Evolutionary conservation across 768 basidiomycete species (phyloP).

Genomic region (Hortiboletus campestris): DNA sequence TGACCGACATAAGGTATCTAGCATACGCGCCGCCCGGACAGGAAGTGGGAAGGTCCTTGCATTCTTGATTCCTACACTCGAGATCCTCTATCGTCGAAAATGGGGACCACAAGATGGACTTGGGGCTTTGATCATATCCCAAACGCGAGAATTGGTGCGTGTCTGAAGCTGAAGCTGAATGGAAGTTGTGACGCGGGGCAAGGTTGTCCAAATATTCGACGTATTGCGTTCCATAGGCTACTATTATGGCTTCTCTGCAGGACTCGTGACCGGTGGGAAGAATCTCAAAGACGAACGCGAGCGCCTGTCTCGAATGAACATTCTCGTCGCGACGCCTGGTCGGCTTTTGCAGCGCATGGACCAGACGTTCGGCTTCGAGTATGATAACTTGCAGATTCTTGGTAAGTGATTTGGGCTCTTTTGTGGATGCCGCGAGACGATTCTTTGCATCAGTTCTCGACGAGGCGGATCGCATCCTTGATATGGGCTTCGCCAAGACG

Average conservation of each 20-base stretch:
- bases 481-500: constrained; percentile 92
- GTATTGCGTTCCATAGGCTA: constrained; percentile 92
- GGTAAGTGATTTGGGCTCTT: constrained; percentile 46
- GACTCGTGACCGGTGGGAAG: constrained; percentile 95
- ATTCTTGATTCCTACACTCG: constrained; percentile 66
- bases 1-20: constrained; percentile 75
- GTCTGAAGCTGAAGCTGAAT: not conserved
- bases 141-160: constrained; percentile 87
- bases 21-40: constrained; percentile 65
- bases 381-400: constrained; percentile 85
- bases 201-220: constrained; percentile 99
- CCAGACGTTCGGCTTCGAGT: constrained; percentile 93
- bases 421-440: not conserved
- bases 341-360: constrained; percentile 97
- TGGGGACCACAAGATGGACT: constrained; percentile 75
- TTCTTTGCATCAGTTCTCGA: constrained; percentile 66
- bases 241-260: constrained; percentile 90
- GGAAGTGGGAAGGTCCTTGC: constrained; percentile 77
- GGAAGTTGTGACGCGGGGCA: constrained; percentile 3
- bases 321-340: constrained; percentile 96
- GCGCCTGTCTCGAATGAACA: constrained; percentile 90
- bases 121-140: constrained; percentile 90
- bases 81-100: constrained; percentile 59
- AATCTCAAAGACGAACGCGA: constrained; percentile 91
- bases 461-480: constrained; percentile 94